phyloP scores from a whole-genome alignment of 768 basidiomycete genomes.

The Botryobasidium botryosum region DNA sequence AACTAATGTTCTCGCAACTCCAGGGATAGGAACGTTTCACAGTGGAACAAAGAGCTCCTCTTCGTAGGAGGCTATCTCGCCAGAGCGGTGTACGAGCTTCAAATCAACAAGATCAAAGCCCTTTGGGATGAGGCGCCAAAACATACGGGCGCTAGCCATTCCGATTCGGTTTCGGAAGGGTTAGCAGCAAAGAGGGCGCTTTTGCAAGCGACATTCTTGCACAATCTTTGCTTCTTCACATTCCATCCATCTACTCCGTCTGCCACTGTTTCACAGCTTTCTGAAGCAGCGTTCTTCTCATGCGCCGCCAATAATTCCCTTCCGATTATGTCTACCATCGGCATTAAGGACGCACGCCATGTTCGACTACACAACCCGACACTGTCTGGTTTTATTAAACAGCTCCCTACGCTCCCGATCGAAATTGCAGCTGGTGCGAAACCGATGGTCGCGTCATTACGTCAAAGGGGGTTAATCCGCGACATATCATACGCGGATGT shows the following conservation, averaged over 20 bases:
- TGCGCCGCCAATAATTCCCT: slow-evolving; percentile 36
- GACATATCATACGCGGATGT: slow-evolving; percentile 72
- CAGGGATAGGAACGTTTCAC: slow-evolving; percentile 53
- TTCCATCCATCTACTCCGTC: slow-evolving; percentile 82
- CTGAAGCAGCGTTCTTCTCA: slow-evolving; percentile 66
- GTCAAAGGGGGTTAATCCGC: slow-evolving; percentile 45
- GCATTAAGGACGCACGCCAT: slow-evolving; percentile 44
- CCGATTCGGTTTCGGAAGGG: slow-evolving; percentile 23
- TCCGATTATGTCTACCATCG: slow-evolving; percentile 58
- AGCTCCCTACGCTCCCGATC: slow-evolving; percentile 56
- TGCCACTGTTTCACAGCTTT: slow-evolving; percentile 46
- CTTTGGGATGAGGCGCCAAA: slow-evolving; percentile 39
- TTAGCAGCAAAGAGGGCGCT: slow-evolving; percentile 18
- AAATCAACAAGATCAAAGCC: slow-evolving; percentile 43
- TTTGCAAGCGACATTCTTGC: slow-evolving; percentile 47
- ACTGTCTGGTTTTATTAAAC: slow-evolving; percentile 58
- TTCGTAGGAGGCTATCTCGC: slow-evolving; percentile 69
- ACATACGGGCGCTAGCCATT: too few species aligned
- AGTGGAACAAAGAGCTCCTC: slow-evolving; percentile 81
- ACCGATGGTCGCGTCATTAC: slow-evolving; percentile 43
- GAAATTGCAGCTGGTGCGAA: slow-evolving; percentile 37
- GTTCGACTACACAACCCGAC: slow-evolving; percentile 60
- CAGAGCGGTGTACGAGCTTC: slow-evolving; percentile 70
- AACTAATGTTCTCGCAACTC: background rate
- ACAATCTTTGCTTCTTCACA: slow-evolving; percentile 78